Evolutionary conservation across 192 early-diverging fungal genomes (phyloP).

Genomic region (Diversispora epigaea): DNA sequence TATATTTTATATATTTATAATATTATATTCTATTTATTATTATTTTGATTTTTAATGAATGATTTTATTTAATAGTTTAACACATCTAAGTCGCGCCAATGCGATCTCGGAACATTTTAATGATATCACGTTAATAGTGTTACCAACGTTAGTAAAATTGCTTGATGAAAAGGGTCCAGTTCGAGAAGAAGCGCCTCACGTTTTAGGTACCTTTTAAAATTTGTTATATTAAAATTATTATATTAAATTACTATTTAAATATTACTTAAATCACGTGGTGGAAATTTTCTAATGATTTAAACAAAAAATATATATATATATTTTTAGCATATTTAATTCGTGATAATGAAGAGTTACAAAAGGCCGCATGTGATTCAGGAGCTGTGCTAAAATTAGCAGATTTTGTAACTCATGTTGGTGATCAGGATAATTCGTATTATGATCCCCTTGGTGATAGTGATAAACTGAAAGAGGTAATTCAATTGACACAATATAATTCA

Average conservation of each 20-base stretch:
- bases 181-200: constrained; percentile 66
- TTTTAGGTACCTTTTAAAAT: constrained; percentile 44
- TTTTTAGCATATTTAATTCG: constrained; percentile 64
- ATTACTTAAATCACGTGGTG: not conserved
- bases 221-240: not conserved
- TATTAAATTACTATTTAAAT: no score
- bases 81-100: constrained; percentile 63
- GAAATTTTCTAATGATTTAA: not conserved
- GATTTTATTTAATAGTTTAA: constrained; percentile 44
- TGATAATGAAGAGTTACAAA: constrained; percentile 72
- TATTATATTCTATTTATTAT: not conserved
- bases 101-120: constrained; percentile 54
- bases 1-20: not conserved
- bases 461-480: constrained; percentile 62
- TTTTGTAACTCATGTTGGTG: constrained; percentile 50
- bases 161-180: constrained; percentile 55
- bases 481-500: no score
- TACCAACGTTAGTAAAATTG: constrained; percentile 72
- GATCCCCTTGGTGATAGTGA: constrained; percentile 50
- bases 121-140: constrained; percentile 54
- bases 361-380: constrained; percentile 72
- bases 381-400: constrained; percentile 64
- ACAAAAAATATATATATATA: not conserved
- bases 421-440: constrained; percentile 44
- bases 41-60: not conserved